These are phyloP conservation scores for Fusarium mangiferae DNA, from an alignment of 2,329 filamentous ascomycete species.

Conservation along the genomic window DNA sequence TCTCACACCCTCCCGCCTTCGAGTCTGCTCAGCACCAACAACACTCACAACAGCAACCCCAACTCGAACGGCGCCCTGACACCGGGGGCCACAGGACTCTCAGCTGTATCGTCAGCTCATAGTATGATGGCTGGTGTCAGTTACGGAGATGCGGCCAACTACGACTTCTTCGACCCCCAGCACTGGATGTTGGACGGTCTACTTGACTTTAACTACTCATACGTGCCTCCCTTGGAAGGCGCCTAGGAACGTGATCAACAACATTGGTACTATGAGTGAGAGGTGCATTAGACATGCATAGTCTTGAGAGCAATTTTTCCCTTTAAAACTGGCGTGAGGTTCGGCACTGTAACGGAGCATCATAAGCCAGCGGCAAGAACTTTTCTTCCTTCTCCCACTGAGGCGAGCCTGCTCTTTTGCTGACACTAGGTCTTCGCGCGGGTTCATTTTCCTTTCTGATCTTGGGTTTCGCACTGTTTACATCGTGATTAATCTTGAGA, in stretches of 20 bases:
- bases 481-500: conserved; percentile 26
- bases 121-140: conserved; percentile 62
- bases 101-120: conserved; percentile 51
- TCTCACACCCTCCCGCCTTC: conserved; percentile 53
- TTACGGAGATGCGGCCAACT: conserved; percentile 75
- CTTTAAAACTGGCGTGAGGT: conserved; percentile 16
- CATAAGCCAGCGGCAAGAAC: background rate
- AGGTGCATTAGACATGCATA: background rate
- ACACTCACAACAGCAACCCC: conserved; percentile 9
- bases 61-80: conserved; percentile 63
- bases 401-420: background rate
- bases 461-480: conserved; percentile 6
- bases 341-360: conserved; percentile 8
- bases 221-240: conserved; percentile 65
- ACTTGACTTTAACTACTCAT: conserved; percentile 80
- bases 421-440: conserved; percentile 5
- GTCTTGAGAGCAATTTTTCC: background rate
- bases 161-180: conserved; percentile 91
- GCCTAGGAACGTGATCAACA: conserved; percentile 48
- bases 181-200: conserved; percentile 94
- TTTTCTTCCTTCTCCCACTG: background rate
- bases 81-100: conserved; percentile 59
- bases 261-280: background rate
- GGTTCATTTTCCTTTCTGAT: background rate
- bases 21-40: conserved; percentile 53